Conservation (phyloP, 306 rosid species). For the Acacia acuminata region DNA sequence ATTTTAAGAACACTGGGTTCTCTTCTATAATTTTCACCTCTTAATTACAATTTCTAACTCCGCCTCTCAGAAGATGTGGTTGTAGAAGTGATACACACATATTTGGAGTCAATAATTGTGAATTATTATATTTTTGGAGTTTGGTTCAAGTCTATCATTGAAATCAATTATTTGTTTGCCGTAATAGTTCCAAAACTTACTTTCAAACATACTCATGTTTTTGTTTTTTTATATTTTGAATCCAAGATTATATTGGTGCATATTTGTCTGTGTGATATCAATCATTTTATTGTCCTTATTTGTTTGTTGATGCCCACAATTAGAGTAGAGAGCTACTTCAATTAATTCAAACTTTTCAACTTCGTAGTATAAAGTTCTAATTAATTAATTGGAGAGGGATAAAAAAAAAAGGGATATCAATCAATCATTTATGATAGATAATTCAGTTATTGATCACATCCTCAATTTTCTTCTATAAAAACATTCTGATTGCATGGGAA, state of each 20-base stretch:
- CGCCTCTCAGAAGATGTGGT: too few relatives aligned
- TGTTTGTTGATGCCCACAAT: conserved; percentile 26
- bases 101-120: conserved; percentile 44
- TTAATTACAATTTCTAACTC: too few relatives aligned
- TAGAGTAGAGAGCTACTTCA: conserved; percentile 16
- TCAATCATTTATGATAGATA: conserved; percentile 25
- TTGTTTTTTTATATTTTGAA: conserved; percentile 5
- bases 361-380: neutral
- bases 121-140: conserved; percentile 42
- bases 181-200: conserved; percentile 44
- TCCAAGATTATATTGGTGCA: conserved; percentile 30
- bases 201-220: conserved; percentile 27
- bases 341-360: conserved; percentile 13
- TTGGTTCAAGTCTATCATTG: conserved; percentile 41
- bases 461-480: neutral
- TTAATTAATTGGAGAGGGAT: neutral
- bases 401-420: too few relatives aligned
- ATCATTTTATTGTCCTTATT: conserved; percentile 38
- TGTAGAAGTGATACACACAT: too few relatives aligned
- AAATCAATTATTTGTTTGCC: conserved; percentile 45
- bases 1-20: too few relatives aligned
- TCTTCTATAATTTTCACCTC: too few relatives aligned
- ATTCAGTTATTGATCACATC: conserved; percentile 7
- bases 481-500: neutral
- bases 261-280: conserved; percentile 45